A percentile compares a stretch with the other conserved stretches of the same genome.
Evolutionary conservation across 208 protist species (phyloP).

Genomic region (Leishmania amazonensis): DNA sequence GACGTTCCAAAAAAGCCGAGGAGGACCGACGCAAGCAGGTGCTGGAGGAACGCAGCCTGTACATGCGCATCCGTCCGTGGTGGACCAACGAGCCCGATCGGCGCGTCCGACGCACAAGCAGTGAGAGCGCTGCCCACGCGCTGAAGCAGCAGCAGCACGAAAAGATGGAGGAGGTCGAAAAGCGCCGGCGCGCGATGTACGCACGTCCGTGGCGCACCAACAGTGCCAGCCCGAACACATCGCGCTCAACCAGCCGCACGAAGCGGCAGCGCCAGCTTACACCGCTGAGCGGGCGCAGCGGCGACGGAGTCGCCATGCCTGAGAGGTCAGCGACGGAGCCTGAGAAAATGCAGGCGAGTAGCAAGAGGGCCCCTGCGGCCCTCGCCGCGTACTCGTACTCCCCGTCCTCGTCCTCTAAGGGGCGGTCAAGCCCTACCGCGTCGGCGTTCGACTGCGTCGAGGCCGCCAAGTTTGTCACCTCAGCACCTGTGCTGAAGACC

Average conservation of each 20-base stretch:
- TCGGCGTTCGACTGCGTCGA: constrained; percentile 4
- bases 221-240: constrained; percentile 12
- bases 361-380: not conserved
- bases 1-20: constrained; percentile 9
- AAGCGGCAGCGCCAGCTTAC: not conserved
- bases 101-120: constrained; percentile 30
- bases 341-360: not conserved
- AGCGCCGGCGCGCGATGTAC: constrained; percentile 23
- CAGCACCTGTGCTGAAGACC: constrained; percentile 17
- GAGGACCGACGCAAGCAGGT: constrained; percentile 21
- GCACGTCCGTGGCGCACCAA: constrained; percentile 33
- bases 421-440: not conserved
- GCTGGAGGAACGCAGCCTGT: constrained; percentile 18
- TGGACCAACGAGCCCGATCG: constrained; percentile 18
- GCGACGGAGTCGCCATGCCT: not conserved
- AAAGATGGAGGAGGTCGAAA: not conserved
- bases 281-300: constrained; percentile 2
- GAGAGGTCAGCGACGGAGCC: not conserved
- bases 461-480: constrained; percentile 17
- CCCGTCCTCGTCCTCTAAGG: not conserved
- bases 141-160: constrained; percentile 10
- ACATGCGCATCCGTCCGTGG: constrained; percentile 27
- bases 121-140: constrained; percentile 16
- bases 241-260: not conserved
- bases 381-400: not conserved